phyloP scores from a whole-genome alignment of 2,329 filamentous ascomycete genomes.

The Colletotrichum siamense region DNA sequence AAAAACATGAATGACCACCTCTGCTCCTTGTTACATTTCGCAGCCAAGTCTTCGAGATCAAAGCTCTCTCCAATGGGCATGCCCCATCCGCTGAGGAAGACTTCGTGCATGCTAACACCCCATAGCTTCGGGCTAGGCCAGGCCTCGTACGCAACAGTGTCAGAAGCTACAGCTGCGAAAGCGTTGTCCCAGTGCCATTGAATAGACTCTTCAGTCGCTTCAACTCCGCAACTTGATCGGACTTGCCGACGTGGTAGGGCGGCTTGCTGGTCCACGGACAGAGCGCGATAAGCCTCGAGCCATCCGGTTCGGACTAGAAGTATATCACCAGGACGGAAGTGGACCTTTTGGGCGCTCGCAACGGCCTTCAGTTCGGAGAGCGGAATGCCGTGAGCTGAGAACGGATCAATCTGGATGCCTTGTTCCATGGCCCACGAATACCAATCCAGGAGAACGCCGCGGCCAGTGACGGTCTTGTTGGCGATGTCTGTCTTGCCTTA shows the following conservation, averaged over 20 bases:
- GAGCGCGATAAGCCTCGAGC: slow-evolving; percentile 45
- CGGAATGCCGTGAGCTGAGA: not conserved
- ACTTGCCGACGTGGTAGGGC: not conserved
- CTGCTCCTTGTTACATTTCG: slow-evolving; percentile 58
- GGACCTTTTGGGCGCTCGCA: not conserved
- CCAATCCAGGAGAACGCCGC: not conserved
- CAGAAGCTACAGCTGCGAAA: slow-evolving; percentile 52
- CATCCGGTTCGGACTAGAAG: slow-evolving; percentile 58
- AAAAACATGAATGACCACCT: slow-evolving; percentile 56
- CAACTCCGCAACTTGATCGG: slow-evolving; percentile 35
- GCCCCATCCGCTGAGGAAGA: slow-evolving; percentile 54
- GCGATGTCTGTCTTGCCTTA: not conserved
- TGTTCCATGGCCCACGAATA: not conserved
- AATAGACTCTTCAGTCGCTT: slow-evolving; percentile 40
- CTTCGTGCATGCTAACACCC: slow-evolving; percentile 47
- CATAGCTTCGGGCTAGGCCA: slow-evolving; percentile 39
- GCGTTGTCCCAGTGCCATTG: slow-evolving; percentile 52
- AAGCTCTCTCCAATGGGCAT: slow-evolving; percentile 44
- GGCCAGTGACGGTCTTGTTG: not conserved
- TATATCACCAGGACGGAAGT: not conserved
- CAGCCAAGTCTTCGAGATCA: slow-evolving; percentile 36
- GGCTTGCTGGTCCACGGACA: slow-evolving; percentile 36
- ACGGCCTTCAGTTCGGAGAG: not conserved
- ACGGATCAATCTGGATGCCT: not conserved
- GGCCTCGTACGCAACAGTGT: slow-evolving; percentile 48